Evolutionary conservation across 192 early-diverging fungal species (phyloP).

Genomic region (Funneliformis geosporum): DNA sequence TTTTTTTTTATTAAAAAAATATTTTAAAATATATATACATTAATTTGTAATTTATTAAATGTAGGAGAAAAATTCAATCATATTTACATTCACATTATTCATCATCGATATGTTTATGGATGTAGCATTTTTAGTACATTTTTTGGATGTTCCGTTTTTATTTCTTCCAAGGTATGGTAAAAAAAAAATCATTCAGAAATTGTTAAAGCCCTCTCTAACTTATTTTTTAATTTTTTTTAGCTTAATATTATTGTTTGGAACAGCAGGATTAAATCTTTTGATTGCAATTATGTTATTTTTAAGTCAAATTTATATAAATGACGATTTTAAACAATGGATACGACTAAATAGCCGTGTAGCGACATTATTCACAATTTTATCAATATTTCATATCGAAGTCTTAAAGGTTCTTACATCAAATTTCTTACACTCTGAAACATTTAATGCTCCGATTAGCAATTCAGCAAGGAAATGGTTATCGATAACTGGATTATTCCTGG

Average conservation of each 20-base stretch:
- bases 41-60: too few relatives aligned
- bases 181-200: background rate
- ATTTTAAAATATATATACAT: too few relatives aligned
- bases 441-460: background rate
- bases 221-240: background rate
- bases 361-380: background rate
- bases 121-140: too few relatives aligned
- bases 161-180: background rate
- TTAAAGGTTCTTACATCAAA: background rate
- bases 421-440: background rate
- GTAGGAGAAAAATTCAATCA: too few relatives aligned
- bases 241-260: background rate
- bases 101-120: too few relatives aligned
- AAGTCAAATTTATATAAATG: background rate
- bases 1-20: too few relatives aligned
- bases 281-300: background rate
- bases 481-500: background rate
- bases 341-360: background rate
- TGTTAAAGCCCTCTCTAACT: background rate
- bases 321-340: background rate
- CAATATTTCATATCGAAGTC: background rate
- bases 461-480: background rate
- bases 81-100: too few relatives aligned
- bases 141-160: too few relatives aligned
- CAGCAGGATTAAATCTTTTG: background rate